Conservation (phyloP, 495 filamentous ascomycete species). For the Xylaria intraflava region DNA sequence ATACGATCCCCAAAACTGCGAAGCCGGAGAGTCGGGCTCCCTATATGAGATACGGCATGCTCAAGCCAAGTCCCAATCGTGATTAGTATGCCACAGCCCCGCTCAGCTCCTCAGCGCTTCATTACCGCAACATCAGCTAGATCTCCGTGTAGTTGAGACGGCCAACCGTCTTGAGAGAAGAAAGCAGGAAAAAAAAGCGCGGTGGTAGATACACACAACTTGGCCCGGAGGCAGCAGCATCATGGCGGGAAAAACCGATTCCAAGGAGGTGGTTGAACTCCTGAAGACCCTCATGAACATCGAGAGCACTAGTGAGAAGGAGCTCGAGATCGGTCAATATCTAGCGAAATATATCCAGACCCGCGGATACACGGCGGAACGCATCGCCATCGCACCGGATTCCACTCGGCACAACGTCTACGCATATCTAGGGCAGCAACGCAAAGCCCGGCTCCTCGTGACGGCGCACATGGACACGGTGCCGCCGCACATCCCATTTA, state of each 20-base stretch:
- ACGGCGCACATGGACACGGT: slow-evolving; percentile 44
- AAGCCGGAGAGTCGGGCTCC: too few species aligned
- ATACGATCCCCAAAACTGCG: too few species aligned
- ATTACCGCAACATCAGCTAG: not conserved
- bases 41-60: too few species aligned
- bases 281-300: slow-evolving; percentile 23
- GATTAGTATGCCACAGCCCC: not conserved
- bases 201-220: not conserved
- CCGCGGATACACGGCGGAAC: slow-evolving; percentile 26
- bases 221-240: not conserved
- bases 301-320: slow-evolving; percentile 25
- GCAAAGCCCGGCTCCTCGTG: slow-evolving; percentile 53
- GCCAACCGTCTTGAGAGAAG: too few species aligned
- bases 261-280: slow-evolving; percentile 14
- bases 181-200: too few species aligned
- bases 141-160: not conserved
- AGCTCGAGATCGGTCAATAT: slow-evolving; percentile 23
- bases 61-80: too few species aligned
- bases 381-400: slow-evolving; percentile 21
- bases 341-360: slow-evolving; percentile 19
- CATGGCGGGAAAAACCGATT: slow-evolving; percentile 9
- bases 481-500: slow-evolving; percentile 54
- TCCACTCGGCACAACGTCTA: slow-evolving; percentile 57
- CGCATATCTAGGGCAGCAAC: slow-evolving; percentile 50
- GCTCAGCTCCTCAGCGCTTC: not conserved